Evolutionary conservation across 1,139 yeast species (phyloP), one percentile per base, ranked within the genome.

Genomic region (Geotrichum klebahnii): DNA sequence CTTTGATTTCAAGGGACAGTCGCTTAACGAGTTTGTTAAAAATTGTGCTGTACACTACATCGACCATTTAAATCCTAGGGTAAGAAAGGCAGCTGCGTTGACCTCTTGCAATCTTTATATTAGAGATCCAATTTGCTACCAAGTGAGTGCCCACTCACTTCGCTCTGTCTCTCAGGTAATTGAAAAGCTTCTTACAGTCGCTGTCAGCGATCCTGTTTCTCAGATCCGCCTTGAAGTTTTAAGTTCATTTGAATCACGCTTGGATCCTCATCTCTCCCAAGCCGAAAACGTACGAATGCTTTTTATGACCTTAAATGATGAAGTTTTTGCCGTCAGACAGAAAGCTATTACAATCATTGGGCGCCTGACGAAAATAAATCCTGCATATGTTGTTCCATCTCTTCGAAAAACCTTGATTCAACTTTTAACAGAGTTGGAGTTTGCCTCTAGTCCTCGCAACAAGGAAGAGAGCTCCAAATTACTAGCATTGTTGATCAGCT

Each of bases 301-400:
- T 33, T 87, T 92, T 61, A 86, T 90, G 74, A 94, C 96, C 0
- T 72, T 92, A 51, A 87, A 94, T 63, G 99, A 94, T 67, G 98
- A 90, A 65, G 80, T 79, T 1, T 94, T 92, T 64, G 80, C 79
- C 10, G 87, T 92, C 20, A 77, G 96, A 47, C 81, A 84, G 60
- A 84, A 80, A n/a, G 84, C 96, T 0, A 79, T 90, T 39, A 76
- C 76, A 43, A 77, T 90, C 6, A 79, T 92, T 53, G 97, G 98
- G 1, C 76, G 97, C 52, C 69, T 94, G 19, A 84, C 96, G 0
- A 72, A 80, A 3, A 83, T 88, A 34, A 94, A 94, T 61, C 97
- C 99, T 0, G 97, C 98, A 0, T 90, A 88, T 66, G 88, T 92
- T 55, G 92, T 90, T 24, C 98, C 99, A 0, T 85, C 95, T 1